These are phyloP conservation scores for Elaphomyces granulatus DNA, from an alignment of 495 filamentous ascomycete species.

Conservation along the genomic window DNA sequence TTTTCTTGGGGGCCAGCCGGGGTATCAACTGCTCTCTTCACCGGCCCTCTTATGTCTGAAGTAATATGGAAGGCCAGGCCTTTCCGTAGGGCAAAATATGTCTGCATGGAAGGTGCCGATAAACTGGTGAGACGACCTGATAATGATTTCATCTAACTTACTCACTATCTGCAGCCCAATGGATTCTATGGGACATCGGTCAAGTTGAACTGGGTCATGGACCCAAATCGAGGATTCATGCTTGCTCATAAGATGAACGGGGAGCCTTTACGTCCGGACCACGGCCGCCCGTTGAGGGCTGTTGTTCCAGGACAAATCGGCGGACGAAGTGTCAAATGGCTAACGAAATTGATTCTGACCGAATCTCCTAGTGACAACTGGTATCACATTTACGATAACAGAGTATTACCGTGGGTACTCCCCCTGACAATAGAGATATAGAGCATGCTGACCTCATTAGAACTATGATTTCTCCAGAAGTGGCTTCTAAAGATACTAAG, in stretches of 20 bases:
- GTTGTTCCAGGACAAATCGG: conserved; percentile 92
- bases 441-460: too few relatives aligned
- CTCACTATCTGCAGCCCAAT: conserved; percentile 58
- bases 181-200: conserved; percentile 83
- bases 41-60: conserved; percentile 65
- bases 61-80: conserved; percentile 57
- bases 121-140: conserved; percentile 38
- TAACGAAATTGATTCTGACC: conserved; percentile 72
- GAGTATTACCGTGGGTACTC: conserved; percentile 65
- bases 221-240: conserved; percentile 76
- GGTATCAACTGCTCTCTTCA: conserved; percentile 80
- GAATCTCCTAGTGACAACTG: conserved; percentile 76
- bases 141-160: conserved; percentile 1
- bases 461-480: conserved; percentile 75
- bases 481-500: conserved; percentile 54
- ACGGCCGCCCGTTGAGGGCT: conserved; percentile 71
- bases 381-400: conserved; percentile 94
- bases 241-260: conserved; percentile 91
- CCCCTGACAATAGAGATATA: too few relatives aligned
- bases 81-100: conserved; percentile 56
- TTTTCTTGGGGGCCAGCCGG: conserved; percentile 95
- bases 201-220: conserved; percentile 80
- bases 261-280: conserved; percentile 67
- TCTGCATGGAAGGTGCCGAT: conserved; percentile 91
- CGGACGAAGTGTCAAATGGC: conserved; percentile 89